A percentile compares a stretch with the other conserved stretches of the same genome.
Evolutionary conservation across 1,284 basidiomycete species (phyloP).

Genomic region (Grifola frondosa): DNA sequence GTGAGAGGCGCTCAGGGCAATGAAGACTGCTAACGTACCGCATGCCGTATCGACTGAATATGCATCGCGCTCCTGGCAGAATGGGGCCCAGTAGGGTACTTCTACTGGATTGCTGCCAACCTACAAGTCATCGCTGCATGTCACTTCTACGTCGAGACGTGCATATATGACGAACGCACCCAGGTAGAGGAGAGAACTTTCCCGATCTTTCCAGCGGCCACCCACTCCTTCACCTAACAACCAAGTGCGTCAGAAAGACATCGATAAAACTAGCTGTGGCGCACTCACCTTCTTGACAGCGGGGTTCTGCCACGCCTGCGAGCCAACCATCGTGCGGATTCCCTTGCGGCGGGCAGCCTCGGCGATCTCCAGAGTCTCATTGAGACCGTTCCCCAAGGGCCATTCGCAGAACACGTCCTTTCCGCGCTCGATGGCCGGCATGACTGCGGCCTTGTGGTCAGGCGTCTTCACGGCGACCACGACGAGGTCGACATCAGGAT

Average conservation of each 20-base stretch:
- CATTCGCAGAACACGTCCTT: slow-evolving; percentile 42
- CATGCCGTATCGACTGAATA: too few species aligned
- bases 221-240: too few species aligned
- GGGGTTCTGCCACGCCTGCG: slow-evolving; percentile 31
- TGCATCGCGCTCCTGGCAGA: too few species aligned
- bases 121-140: too few species aligned
- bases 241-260: too few species aligned
- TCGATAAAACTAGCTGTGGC: not conserved
- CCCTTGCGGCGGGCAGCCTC: slow-evolving; percentile 32
- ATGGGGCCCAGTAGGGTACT: too few species aligned
- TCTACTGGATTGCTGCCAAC: too few species aligned
- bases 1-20: slow-evolving; percentile 9
- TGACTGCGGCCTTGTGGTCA: slow-evolving; percentile 27
- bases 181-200: too few species aligned
- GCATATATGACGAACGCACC: too few species aligned
- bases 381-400: slow-evolving; percentile 33
- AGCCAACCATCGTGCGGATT: slow-evolving; percentile 33
- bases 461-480: slow-evolving; percentile 34
- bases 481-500: slow-evolving; percentile 38
- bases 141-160: too few species aligned
- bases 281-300: slow-evolving; percentile 28
- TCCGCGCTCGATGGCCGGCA: slow-evolving; percentile 35
- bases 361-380: slow-evolving; percentile 34
- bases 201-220: too few species aligned
- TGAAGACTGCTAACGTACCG: slow-evolving; percentile 20